Base-by-base conservation (phyloP, 352 stramenopile genomes). In the Globisporangium apiculatum region DNA sequence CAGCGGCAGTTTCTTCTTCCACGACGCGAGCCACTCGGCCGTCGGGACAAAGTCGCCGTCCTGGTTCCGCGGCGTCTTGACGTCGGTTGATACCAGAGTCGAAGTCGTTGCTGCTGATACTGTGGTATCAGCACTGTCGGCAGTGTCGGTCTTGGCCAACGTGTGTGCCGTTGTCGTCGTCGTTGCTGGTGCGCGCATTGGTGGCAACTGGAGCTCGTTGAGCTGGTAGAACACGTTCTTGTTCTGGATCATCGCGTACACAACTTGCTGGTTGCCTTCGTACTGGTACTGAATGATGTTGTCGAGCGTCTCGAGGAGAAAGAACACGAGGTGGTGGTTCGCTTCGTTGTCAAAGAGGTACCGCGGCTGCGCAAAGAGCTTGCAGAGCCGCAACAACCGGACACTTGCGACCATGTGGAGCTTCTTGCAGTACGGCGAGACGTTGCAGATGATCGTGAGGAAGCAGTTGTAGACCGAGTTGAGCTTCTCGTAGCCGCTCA, bases 221-320 rank as follows among this genome's bases (percentile, higher is more conserved):
- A 94, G 77, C 62, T 89, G 82, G 50, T 89, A 82, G 69, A 98
- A 98, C 0, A 98, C 84, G 66, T 94, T 92, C 68, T 98, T 98
- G 79, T 96, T 86, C 73, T 98, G 86, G 58, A 99, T 96, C 73
- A 99, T 98, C 11, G 96, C 94, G 72, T 99, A 99, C 10, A 99
- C 82, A 36, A 99, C 79, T 67, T 99, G 95, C 51, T 97, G 83
- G 73, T 99, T 99, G 53, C 96, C 96, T 50, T 88, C 75, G 65
- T 91, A 92, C 72, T 99, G 97, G 64, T 99, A 99, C 82, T 99
- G 97, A 65, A 99, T 97, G 53, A 99, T 97, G 74, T 99, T 99
- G 76, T 99, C 98, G 68, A 99, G 99, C 5, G 98, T 94, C 73
- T 99, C 96, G 38, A 99, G 77, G 48, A 99, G 64, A 46, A 99